Evolutionary conservation across 108 stramenopile genomes (phyloP).

Genomic region (Nannochloropsis salina): DNA sequence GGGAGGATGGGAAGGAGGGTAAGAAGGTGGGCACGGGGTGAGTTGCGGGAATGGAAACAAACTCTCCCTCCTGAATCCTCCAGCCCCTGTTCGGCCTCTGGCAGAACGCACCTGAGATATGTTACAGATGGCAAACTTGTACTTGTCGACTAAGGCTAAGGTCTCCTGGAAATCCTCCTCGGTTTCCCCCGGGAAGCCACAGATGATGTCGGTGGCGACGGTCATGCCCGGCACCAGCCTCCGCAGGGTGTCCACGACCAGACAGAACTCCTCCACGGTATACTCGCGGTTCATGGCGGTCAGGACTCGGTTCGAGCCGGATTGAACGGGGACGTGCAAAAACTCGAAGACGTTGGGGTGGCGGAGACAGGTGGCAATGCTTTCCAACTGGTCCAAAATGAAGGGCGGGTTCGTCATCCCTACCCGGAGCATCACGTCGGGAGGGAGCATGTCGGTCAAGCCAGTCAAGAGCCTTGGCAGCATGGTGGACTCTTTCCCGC

Average conservation of each 20-base stretch:
- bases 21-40: neutral
- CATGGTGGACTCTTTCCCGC: neutral
- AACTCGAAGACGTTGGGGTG: conserved; percentile 42
- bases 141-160: conserved; percentile 31
- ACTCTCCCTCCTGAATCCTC: neutral
- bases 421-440: conserved; percentile 44
- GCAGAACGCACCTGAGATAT: conserved; percentile 32
- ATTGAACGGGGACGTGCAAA: conserved; percentile 56
- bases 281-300: conserved; percentile 54
- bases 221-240: conserved; percentile 35
- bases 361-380: conserved; percentile 24
- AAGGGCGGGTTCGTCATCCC: conserved; percentile 61
- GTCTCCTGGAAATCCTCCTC: conserved; percentile 52
- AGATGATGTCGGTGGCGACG: conserved; percentile 55
- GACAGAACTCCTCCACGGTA: conserved; percentile 45
- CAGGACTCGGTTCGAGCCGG: conserved; percentile 42
- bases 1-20: neutral
- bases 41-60: neutral
- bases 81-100: neutral
- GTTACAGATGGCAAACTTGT: conserved; percentile 38
- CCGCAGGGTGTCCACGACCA: conserved; percentile 33
- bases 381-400: conserved; percentile 50
- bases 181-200: conserved; percentile 54
- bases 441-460: neutral
- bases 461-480: neutral